Evolutionary conservation across 2,329 filamentous ascomycete genomes (phyloP), one percentile per base, ranked within the genome.

Genomic region (Beauveria australis): DNA sequence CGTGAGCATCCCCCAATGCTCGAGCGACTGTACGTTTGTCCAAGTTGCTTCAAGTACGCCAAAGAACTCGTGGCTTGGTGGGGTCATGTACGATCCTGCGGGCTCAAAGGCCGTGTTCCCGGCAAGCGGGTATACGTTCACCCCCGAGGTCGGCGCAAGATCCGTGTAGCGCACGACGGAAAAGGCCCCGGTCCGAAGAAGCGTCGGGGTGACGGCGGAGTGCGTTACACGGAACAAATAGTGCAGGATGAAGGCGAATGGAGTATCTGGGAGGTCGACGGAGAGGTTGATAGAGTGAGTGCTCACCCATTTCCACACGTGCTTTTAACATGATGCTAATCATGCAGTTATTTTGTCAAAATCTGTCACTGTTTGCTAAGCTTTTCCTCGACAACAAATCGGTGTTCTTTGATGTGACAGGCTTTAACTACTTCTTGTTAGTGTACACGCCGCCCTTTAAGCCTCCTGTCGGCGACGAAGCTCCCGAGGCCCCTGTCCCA

Each of bases 301-400:
- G 44, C 7, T 8, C 9, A 1, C n/a, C 1, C 7, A 24, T 58
- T 22, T 26, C 59, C 66, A 14, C 28, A 1, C 56, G 18, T 8
- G 8, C 28, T 51, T 10, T n/a, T n/a, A 53, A 18, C 18, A 37
- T 3, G 41, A 18, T 22, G 53, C 59, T 66, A 61, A 71, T 60
- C 24, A 5, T 22, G 28, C 63, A 87, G 81, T 82, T 97, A 33
- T 97, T 96, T 72, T 92, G 91, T 66, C 94, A 97, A 75, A 96
- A 97, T 68, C 82, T 99, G 14, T 97, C 91, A 10, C 86, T 99
- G 51, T 97, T 97, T 73, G 92, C 92, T 30, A 99, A 97, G 75
- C 85, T 99, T 49, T 99, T 97, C 74, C 88, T 99, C 65, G 92
- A 97, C 74, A 96, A 95, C 71, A 99, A 99, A 71, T 96, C 91